These are phyloP conservation scores for Cucurbitaria berberidis DNA, from an alignment of 2,329 filamentous ascomycete species.

Conservation along the genomic window DNA sequence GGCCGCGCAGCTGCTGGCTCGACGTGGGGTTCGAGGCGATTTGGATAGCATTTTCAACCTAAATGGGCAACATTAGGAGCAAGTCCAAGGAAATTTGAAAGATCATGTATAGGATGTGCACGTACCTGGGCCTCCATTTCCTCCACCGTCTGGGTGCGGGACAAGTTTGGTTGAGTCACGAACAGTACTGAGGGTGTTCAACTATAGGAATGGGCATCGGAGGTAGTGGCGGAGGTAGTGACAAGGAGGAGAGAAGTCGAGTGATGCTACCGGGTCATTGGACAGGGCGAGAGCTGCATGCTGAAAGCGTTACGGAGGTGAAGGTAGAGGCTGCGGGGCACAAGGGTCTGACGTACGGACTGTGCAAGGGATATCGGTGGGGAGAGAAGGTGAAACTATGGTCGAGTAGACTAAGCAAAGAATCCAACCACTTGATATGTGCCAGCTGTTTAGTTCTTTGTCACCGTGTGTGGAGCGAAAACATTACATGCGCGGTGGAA, in stretches of 20 bases:
- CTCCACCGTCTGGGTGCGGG: conserved; percentile 37
- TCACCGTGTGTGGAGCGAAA: conserved; percentile 21
- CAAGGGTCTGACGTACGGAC: conserved; percentile 31
- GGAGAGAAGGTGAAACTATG: conserved; percentile 3
- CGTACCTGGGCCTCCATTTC: conserved; percentile 49
- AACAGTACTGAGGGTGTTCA: conserved; percentile 15
- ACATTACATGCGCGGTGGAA: conserved; percentile 18
- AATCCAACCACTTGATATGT: neutral
- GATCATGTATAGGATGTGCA: neutral
- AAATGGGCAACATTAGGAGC: conserved; percentile 1
- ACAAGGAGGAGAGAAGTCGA: conserved; percentile 14
- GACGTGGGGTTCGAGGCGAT: conserved; percentile 86
- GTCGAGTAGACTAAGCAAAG: neutral
- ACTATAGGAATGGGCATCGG: conserved; percentile 27
- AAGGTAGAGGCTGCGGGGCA: conserved; percentile 38
- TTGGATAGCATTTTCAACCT: conserved; percentile 95
- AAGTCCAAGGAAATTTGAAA: neutral
- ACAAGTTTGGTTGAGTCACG: conserved; percentile 23
- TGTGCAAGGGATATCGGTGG: conserved; percentile 19
- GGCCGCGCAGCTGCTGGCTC: conserved; percentile 73
- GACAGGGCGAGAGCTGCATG: conserved; percentile 40
- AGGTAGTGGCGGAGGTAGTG: conserved; percentile 27
- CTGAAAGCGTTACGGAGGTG: conserved; percentile 45
- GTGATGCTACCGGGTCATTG: conserved; percentile 45
- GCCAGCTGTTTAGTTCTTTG: conserved; percentile 16